Conservation (phyloP, 2,329 filamentous ascomycete genomes). For the Periconia digitata region DNA sequence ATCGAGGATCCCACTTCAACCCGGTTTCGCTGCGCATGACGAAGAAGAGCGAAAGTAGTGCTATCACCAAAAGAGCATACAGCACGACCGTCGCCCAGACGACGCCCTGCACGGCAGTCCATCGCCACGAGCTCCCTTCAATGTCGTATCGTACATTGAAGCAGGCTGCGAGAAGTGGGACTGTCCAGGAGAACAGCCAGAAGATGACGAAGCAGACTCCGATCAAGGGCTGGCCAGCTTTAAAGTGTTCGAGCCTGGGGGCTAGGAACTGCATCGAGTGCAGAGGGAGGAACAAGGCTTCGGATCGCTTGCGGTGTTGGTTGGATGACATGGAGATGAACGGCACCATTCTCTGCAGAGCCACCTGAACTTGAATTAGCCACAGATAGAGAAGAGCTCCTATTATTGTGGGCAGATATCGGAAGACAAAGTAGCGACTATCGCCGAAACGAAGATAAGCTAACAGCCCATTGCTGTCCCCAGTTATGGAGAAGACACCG, state of each 20-base stretch:
- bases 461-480: conserved; percentile 64
- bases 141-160: conserved; percentile 67
- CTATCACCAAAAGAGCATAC: conserved; percentile 67
- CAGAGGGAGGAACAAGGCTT: conserved; percentile 64
- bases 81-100: conserved; percentile 76
- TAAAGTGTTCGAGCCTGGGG: conserved; percentile 68
- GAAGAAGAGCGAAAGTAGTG: conserved; percentile 60
- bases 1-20: conserved; percentile 81
- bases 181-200: conserved; percentile 77
- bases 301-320: conserved; percentile 59
- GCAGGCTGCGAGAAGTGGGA: conserved; percentile 77
- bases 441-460: conserved; percentile 70
- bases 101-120: conserved; percentile 76
- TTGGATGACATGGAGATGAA: conserved; percentile 76
- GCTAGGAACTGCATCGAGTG: conserved; percentile 67
- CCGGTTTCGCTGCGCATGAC: conserved; percentile 70
- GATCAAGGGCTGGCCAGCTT: conserved; percentile 67
- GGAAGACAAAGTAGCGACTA: conserved; percentile 79
- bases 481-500: conserved; percentile 49
- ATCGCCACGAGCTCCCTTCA: conserved; percentile 68
- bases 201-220: conserved; percentile 67
- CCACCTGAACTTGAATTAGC: conserved; percentile 71
- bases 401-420: conserved; percentile 79
- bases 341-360: conserved; percentile 75
- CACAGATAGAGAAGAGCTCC: conserved; percentile 73